Evolutionary conservation across 176 grass and related monocot species (phyloP).

Genomic region (Ensete ventricosum): DNA sequence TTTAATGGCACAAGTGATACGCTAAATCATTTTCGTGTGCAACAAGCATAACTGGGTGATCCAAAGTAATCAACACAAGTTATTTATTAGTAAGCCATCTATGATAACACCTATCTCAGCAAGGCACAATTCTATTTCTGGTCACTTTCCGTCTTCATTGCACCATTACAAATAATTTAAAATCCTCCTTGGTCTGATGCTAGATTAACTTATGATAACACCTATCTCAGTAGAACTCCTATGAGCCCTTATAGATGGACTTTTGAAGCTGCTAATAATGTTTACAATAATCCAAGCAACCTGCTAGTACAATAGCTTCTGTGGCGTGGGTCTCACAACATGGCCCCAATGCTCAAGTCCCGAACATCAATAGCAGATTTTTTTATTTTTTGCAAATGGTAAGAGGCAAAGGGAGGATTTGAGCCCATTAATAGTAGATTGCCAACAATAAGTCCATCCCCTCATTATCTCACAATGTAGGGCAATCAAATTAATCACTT

Average conservation of each 20-base stretch:
- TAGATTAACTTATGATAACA: neutral
- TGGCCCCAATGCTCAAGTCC: neutral
- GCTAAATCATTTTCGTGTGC: too few relatives aligned
- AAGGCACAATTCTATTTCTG: neutral
- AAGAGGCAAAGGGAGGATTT: too few relatives aligned
- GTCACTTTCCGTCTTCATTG: neutral
- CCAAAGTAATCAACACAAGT: neutral
- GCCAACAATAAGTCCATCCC: too few relatives aligned
- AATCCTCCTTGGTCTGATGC: neutral
- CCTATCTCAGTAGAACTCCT: neutral
- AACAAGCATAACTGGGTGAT: neutral
- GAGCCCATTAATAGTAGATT: too few relatives aligned
- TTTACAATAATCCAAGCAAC: too few relatives aligned
- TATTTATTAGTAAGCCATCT: neutral
- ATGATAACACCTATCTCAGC: neutral
- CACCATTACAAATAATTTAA: neutral
- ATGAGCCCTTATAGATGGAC: too few relatives aligned
- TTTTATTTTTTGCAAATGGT: too few relatives aligned
- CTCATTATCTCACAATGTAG: neutral
- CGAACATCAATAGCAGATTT: neutral
- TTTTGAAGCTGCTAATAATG: too few relatives aligned
- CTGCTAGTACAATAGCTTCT: neutral
- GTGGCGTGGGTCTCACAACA: neutral
- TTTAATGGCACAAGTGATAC: too few relatives aligned
- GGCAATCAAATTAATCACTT: neutral